Evolutionary conservation across 768 basidiomycete species (phyloP).

Genomic region (Lepiota venenata): DNA sequence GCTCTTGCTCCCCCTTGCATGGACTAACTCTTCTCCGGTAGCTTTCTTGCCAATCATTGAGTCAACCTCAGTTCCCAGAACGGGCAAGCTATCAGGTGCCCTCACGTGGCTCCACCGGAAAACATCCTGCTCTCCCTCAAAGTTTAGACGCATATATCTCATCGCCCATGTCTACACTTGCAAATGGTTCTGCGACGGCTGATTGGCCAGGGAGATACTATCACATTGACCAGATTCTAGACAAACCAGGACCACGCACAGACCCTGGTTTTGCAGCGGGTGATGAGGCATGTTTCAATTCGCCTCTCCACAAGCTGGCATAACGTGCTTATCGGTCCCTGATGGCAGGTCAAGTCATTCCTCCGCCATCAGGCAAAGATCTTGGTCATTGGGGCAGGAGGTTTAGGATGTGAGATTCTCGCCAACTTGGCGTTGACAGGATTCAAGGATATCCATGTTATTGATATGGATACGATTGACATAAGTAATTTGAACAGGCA

Average conservation of each 20-base stretch:
- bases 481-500: constrained; percentile 98
- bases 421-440: constrained; percentile 95
- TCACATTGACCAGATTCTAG: constrained; percentile 84
- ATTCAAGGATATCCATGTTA: constrained; percentile 98
- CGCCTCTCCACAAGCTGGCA: not conserved
- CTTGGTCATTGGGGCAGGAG: constrained; percentile 96
- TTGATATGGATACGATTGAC: constrained; percentile 99
- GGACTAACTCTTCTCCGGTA: too few relatives aligned
- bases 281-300: constrained; percentile 51
- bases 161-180: constrained; percentile 19
- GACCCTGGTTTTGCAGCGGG: constrained; percentile 82
- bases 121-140: constrained; percentile 4
- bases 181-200: constrained; percentile 15
- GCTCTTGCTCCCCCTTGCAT: too few relatives aligned
- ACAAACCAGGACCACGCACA: constrained; percentile 86
- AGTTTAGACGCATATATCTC: not conserved
- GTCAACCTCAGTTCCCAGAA: too few relatives aligned
- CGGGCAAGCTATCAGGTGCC: too few relatives aligned
- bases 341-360: constrained; percentile 77
- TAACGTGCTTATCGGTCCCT: not conserved
- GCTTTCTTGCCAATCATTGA: too few relatives aligned
- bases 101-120: too few relatives aligned
- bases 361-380: constrained; percentile 84
- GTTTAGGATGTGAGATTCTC: constrained; percentile 95
- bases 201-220: constrained; percentile 65